Evolutionary conservation across 2,329 filamentous ascomycete species (phyloP).

Genomic region (Fusarium humuli): DNA sequence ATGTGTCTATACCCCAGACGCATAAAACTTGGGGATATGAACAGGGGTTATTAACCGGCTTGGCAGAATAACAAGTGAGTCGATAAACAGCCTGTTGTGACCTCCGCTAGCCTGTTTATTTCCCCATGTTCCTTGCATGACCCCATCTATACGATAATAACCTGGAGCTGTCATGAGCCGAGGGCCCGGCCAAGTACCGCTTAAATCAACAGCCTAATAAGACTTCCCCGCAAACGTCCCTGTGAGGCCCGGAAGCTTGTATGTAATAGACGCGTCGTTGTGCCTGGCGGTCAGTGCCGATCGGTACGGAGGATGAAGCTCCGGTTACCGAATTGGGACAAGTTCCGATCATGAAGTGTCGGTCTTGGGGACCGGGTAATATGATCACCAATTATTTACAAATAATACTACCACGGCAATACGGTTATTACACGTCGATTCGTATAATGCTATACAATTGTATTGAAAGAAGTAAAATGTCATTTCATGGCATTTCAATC

Average conservation of each 20-base stretch:
- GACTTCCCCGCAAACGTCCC: neutral
- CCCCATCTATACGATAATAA: neutral
- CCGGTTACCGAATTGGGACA: neutral
- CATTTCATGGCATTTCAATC: too few relatives aligned
- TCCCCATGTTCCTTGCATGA: conserved; percentile 4
- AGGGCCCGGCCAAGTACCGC: neutral
- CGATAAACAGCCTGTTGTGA: neutral
- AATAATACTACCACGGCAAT: neutral
- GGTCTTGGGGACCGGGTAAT: neutral
- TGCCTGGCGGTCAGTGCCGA: conserved; percentile 1
- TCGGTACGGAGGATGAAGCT: neutral
- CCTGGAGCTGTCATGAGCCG: neutral
- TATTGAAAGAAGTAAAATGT: too few relatives aligned
- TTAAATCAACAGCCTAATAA: conserved; percentile 16
- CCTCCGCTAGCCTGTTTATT: too few relatives aligned
- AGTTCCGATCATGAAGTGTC: neutral
- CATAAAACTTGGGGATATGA: neutral
- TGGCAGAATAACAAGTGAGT: neutral
- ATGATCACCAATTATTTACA: neutral
- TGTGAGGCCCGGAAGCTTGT: neutral
- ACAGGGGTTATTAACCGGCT: conserved; percentile 16
- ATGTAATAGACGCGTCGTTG: neutral
- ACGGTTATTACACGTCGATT: neutral
- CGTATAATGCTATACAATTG: neutral
- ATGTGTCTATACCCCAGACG: neutral